Evolutionary conservation across 106 monocot species (phyloP).

Genomic region (Dendrobium officinale): DNA sequence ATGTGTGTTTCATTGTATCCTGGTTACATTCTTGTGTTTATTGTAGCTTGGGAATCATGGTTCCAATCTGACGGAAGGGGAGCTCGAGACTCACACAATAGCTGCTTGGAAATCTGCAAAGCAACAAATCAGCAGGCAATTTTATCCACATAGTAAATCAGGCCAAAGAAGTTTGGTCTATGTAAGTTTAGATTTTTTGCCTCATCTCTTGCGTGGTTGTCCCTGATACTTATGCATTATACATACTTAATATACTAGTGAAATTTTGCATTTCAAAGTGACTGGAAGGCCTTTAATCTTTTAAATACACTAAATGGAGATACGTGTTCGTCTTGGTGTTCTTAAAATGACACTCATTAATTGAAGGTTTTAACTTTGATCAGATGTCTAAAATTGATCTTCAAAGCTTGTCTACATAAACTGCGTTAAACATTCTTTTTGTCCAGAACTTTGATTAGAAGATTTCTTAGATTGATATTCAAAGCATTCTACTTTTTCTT

Average conservation of each 20-base stretch:
- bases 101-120: constrained; percentile 87
- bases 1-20: background rate
- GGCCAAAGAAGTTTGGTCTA: constrained; percentile 35
- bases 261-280: background rate
- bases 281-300: background rate
- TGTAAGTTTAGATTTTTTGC: constrained; percentile 24
- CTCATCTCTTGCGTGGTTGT: background rate
- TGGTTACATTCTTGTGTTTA: background rate
- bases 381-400: background rate
- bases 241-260: background rate
- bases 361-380: background rate
- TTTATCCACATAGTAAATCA: constrained; percentile 35
- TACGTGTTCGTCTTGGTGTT: background rate
- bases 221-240: background rate
- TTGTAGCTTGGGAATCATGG: constrained; percentile 79
- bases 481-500: background rate
- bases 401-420: background rate
- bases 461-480: background rate
- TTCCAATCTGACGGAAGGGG: constrained; percentile 76
- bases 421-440: no score
- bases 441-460: background rate
- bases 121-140: constrained; percentile 30
- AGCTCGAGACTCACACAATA: constrained; percentile 89
- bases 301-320: background rate
- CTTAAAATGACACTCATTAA: background rate